Percentiles rank a stretch among this genome's conserved stretches.
These are phyloP conservation scores for Leishmania gerbilli DNA, from an alignment of 208 protist genomes.

Conservation along the genomic window DNA sequence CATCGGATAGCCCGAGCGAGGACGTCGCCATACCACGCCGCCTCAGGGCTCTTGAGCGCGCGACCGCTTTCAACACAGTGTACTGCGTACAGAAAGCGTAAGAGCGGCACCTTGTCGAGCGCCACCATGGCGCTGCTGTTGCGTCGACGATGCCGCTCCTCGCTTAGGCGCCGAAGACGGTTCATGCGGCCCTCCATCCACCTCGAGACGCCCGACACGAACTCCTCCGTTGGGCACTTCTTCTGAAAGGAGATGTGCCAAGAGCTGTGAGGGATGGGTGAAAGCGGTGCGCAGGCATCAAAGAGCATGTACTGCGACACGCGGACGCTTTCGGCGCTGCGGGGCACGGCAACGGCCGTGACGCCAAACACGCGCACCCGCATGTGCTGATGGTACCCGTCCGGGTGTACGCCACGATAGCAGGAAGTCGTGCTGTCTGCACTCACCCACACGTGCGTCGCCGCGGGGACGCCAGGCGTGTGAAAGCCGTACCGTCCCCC, in stretches of 20 bases:
- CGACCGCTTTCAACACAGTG: constrained; percentile 13
- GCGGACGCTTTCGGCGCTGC: constrained; percentile 19
- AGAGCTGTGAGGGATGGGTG: not conserved
- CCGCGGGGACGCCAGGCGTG: constrained; percentile 33
- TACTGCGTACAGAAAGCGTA: constrained; percentile 16
- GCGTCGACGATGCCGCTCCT: constrained; percentile 10
- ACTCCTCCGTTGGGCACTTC: not conserved
- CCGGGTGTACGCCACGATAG: constrained; percentile 8
- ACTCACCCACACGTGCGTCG: constrained; percentile 32
- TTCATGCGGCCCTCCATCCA: constrained; percentile 26
- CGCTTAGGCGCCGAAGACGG: constrained; percentile 9
- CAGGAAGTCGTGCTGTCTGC: not conserved
- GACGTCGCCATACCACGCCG: constrained; percentile 15
- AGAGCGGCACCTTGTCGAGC: constrained; percentile 27
- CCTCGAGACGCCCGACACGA: not conserved
- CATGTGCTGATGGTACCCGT: constrained; percentile 18
- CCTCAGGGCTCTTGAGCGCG: constrained; percentile 6
- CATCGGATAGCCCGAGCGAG: constrained; percentile 1
- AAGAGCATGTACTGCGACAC: constrained; percentile 40
- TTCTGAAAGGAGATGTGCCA: constrained; percentile 8
- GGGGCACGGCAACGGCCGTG: constrained; percentile 39
- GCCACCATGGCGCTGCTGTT: not conserved
- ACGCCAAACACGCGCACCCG: constrained; percentile 29
- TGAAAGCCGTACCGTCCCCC: constrained; percentile 38
- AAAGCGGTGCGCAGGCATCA: not conserved